Conservation (phyloP, 441 rosid genomes). For the Hura crepitans region DNA sequence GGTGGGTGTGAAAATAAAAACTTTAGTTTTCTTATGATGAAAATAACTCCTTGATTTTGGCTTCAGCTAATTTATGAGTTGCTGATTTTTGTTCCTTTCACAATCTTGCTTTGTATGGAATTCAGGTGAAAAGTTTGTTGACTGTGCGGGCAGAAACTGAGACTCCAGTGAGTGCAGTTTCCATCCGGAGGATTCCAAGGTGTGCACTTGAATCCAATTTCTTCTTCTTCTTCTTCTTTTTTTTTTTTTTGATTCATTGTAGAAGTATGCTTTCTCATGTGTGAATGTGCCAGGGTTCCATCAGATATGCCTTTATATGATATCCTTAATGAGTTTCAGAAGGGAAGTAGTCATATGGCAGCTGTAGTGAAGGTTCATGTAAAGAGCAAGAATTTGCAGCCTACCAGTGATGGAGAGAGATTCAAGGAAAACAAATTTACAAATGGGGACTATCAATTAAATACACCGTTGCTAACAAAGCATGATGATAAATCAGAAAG, state of each 20-base stretch:
- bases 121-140: slow-evolving; percentile 86
- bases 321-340: slow-evolving; percentile 90
- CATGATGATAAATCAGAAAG: slow-evolving; percentile 43
- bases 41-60: slow-evolving; percentile 9
- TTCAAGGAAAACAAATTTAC: slow-evolving; percentile 32
- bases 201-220: slow-evolving; percentile 20
- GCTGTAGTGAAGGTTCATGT: slow-evolving; percentile 78
- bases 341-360: slow-evolving; percentile 99
- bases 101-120: slow-evolving; percentile 8
- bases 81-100: slow-evolving; percentile 5
- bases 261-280: neutral
- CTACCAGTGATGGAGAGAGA: slow-evolving; percentile 41
- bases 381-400: slow-evolving; percentile 41
- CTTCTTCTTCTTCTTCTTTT: no score
- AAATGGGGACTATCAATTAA: slow-evolving; percentile 36
- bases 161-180: slow-evolving; percentile 89
- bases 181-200: slow-evolving; percentile 90
- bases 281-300: slow-evolving; percentile 58
- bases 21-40: slow-evolving; percentile 5
- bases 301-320: slow-evolving; percentile 92
- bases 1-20: slow-evolving; percentile 37
- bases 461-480: slow-evolving; percentile 51
- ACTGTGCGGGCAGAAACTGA: slow-evolving; percentile 95
- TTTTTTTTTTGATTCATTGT: neutral
- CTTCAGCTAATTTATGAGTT: slow-evolving; percentile 9